Percentiles rank a stretch among this genome's conserved stretches.
These are phyloP conservation scores for Antrodiella citrinella DNA, from an alignment of 768 basidiomycete genomes.

Conservation along the genomic window DNA sequence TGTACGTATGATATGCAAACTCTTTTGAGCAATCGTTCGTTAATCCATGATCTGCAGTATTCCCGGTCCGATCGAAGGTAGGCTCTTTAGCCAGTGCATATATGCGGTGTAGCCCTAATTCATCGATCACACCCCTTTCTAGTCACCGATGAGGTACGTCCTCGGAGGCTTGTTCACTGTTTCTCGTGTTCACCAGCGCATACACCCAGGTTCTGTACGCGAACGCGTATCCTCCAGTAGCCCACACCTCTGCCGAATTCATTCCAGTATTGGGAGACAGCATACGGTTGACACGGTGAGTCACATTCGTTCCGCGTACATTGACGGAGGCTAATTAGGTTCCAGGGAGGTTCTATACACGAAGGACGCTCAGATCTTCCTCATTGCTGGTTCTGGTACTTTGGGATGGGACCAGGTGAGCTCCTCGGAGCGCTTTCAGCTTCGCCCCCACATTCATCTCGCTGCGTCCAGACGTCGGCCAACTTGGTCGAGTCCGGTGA, in stretches of 20 bases:
- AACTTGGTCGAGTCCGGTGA: conserved; percentile 85
- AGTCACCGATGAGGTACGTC: conserved; percentile 47
- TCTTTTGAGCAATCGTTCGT: conserved; percentile 11
- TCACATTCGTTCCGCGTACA: conserved; percentile 3
- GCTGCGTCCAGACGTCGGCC: conserved; percentile 58
- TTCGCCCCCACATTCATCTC: background rate
- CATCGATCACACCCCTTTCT: background rate
- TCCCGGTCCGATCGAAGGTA: conserved; percentile 45
- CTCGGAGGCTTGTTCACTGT: background rate
- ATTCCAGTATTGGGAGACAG: conserved; percentile 83
- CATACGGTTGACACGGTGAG: conserved; percentile 73
- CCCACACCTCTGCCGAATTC: conserved; percentile 86
- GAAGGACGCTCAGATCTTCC: conserved; percentile 75
- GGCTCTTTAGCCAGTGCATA: background rate
- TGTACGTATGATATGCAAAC: conserved; percentile 11
- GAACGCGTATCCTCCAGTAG: conserved; percentile 88
- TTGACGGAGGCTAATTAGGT: conserved; percentile 1
- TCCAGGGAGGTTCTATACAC: conserved; percentile 71
- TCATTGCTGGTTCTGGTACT: conserved; percentile 92
- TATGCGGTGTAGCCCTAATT: background rate
- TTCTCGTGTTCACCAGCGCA: conserved; percentile 1
- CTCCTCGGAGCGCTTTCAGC: conserved; percentile 6
- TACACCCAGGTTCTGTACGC: conserved; percentile 67
- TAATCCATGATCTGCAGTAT: conserved; percentile 21
- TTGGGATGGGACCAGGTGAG: conserved; percentile 92